Evolutionary conservation across 2,329 filamentous ascomycete genomes (phyloP), one percentile per base, ranked within the genome.

Genomic region (Calycina herbarum): DNA sequence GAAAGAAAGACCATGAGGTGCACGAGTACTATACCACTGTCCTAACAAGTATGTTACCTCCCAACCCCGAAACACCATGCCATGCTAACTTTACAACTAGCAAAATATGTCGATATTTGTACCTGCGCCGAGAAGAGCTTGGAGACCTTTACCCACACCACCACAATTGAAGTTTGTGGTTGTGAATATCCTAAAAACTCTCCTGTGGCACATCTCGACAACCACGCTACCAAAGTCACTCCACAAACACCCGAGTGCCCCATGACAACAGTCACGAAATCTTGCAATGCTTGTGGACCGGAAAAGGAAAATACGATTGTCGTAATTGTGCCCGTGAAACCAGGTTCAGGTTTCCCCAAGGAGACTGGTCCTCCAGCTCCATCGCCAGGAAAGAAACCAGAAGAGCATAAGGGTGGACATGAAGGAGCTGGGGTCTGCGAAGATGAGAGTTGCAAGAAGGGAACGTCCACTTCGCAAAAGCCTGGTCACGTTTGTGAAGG

Each of bases 41-140:
- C 4, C n/a, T 51, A 11, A 51, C 45, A 27, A 51, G 45, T 51
- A 51, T 24, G n/a, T 51, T 11, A 11, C 10, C 3, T 4, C 4
- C 11, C n/a, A 10, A 10, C 10, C 17, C n/a, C 20, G 8, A 11
- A 27, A 11, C 8, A 2, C 8, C 8, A 45, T 1, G 2, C 8
- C n/a, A 27, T 51, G 10, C 45, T 51, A 10, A 51, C 20, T 24
- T n/a, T 51, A 24, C 20, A 3, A 24, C 35, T 51, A 51, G 51
- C 48, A n/a, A 62, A 48, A 57, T 62, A 57, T 31, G 40, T 62
- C 33, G 61, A 62, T 33, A n/a, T 62, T 33, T 62, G 61, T 15
- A 33, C 31, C 48, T 62, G 61, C 24, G n/a, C 45, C 17, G 61
- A 31, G 3, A 8, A 24, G 27, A 62, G 42, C 61, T 51, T 57